These are phyloP conservation scores for Thozetella sp. DNA, from an alignment of 495 filamentous ascomycete species.

Conservation along the genomic window DNA sequence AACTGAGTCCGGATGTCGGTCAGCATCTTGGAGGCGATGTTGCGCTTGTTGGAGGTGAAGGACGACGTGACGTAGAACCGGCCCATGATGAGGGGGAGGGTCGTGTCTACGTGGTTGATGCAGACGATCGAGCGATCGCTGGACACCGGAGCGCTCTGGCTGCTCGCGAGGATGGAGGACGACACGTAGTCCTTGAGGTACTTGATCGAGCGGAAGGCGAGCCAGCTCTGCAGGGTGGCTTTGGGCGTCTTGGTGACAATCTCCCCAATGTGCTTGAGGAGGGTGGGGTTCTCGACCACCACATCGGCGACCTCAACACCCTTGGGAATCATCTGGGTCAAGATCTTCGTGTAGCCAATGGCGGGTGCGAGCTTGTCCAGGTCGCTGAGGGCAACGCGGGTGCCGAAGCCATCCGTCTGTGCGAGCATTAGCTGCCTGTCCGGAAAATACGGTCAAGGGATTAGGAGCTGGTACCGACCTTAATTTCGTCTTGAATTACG, in stretches of 20 bases:
- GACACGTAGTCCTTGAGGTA: slow-evolving; percentile 10
- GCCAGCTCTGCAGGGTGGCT: slow-evolving; percentile 28
- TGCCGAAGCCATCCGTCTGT: slow-evolving; percentile 19
- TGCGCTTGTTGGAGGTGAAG: slow-evolving; percentile 64
- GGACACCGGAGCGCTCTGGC: slow-evolving; percentile 42
- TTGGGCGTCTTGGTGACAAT: slow-evolving; percentile 27
- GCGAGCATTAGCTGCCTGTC: neutral
- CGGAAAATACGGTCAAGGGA: neutral
- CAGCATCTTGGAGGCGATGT: slow-evolving; percentile 69
- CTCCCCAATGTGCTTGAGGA: slow-evolving; percentile 25
- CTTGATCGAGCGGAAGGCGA: slow-evolving; percentile 24
- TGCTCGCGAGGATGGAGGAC: neutral
- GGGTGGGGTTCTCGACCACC: slow-evolving; percentile 34
- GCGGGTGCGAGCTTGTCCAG: slow-evolving; percentile 53
- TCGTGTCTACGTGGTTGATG: slow-evolving; percentile 53
- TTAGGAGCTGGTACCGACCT: neutral
- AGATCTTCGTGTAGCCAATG: slow-evolving; percentile 52
- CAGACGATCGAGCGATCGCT: slow-evolving; percentile 46
- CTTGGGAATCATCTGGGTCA: slow-evolving; percentile 53
- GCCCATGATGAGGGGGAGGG: slow-evolving; percentile 56
- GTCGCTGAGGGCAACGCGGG: slow-evolving; percentile 43
- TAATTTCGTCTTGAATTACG: neutral
- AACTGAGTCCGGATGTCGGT: slow-evolving; percentile 70
- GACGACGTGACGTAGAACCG: slow-evolving; percentile 70
- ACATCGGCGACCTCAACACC: slow-evolving; percentile 54